These are phyloP conservation scores for Sporothrix brunneoviolacea DNA, from an alignment of 2,329 filamentous ascomycete genomes.

Conservation along the genomic window DNA sequence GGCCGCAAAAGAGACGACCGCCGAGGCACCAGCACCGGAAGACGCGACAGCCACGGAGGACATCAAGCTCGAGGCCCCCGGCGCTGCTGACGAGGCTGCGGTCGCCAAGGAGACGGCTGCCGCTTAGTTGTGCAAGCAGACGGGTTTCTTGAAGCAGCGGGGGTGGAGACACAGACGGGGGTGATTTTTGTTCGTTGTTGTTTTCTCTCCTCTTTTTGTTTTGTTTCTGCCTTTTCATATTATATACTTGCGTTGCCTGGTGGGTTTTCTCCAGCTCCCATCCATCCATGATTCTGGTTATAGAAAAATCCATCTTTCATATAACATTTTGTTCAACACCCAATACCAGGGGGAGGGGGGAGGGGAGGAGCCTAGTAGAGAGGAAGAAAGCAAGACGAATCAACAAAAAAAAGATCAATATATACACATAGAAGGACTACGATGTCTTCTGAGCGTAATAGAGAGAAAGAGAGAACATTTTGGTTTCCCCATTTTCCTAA, in stretches of 20 bases:
- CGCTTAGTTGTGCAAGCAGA: conserved; percentile 15
- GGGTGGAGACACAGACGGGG: background rate
- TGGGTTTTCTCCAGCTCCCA: background rate
- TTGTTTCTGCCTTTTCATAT: background rate
- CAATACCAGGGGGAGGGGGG: too few species aligned
- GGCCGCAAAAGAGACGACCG: conserved; percentile 20
- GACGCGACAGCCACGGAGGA: too few species aligned
- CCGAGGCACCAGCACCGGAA: conserved; percentile 16
- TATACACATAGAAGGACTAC: too few species aligned
- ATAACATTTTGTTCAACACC: too few species aligned
- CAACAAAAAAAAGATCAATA: too few species aligned
- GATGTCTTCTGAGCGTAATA: too few species aligned
- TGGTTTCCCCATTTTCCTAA: too few species aligned
- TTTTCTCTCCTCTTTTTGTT: background rate
- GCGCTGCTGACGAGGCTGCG: conserved; percentile 28
- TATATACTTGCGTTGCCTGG: background rate
- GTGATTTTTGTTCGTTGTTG: conserved; percentile 1
- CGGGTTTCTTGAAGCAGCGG: background rate
- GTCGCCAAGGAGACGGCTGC: conserved; percentile 29
- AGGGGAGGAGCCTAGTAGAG: too few species aligned
- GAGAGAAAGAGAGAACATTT: too few species aligned
- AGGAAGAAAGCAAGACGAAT: too few species aligned
- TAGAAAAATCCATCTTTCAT: too few species aligned
- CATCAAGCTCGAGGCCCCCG: conserved; percentile 27
- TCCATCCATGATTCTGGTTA: conserved; percentile 8